Conservation (phyloP, 164 flowering plant species). For the Vitis cinerea region DNA sequence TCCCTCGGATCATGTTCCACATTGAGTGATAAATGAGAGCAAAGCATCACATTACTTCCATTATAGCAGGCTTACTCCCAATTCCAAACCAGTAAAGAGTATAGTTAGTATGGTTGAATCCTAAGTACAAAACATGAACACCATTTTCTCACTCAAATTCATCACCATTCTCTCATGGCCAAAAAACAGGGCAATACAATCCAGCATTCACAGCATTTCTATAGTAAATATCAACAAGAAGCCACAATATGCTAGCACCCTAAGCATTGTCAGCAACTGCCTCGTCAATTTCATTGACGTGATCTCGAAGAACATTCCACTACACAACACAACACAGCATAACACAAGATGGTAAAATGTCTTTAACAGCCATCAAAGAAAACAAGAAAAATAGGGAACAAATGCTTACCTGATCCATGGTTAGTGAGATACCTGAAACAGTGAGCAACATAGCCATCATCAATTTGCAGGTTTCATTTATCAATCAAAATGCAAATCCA, state of each 20-base stretch:
- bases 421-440: conserved; percentile 47
- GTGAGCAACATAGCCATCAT: neutral
- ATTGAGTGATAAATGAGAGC: no score
- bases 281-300: conserved; percentile 50
- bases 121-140: no score
- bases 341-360: neutral
- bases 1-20: no score
- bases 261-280: conserved; percentile 39
- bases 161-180: no score
- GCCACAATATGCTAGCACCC: neutral
- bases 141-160: no score
- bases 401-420: conserved; percentile 57
- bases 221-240: no score
- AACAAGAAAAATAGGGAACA: neutral
- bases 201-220: no score
- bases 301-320: conserved; percentile 43
- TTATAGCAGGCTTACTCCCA: no score
- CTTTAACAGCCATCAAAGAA: neutral
- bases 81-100: no score
- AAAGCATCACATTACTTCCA: no score
- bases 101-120: no score
- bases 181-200: no score
- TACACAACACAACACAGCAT: conserved; percentile 19
- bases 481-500: neutral
- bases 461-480: neutral